Evolutionary conservation across 1,284 basidiomycete genomes (phyloP).

Genomic region (Trichosporon faecale): DNA sequence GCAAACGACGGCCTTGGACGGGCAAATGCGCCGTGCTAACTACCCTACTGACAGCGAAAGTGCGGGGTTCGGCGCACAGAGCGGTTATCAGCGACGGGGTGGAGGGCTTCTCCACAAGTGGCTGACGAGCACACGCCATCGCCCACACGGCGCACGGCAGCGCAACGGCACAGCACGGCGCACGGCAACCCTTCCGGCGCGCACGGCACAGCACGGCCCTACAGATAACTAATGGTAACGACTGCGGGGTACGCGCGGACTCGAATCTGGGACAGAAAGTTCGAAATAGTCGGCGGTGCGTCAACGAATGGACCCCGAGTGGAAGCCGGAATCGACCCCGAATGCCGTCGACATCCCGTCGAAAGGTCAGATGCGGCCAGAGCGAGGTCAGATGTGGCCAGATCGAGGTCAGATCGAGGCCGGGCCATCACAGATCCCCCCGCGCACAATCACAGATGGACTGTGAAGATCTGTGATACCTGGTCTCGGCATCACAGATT

Average conservation of each 20-base stretch:
- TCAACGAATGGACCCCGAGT: neutral
- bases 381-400: too few relatives aligned
- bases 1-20: neutral
- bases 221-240: neutral
- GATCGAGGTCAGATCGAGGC: too few relatives aligned
- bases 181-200: too few relatives aligned
- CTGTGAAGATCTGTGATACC: neutral
- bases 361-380: too few relatives aligned
- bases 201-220: neutral
- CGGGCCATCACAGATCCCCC: neutral
- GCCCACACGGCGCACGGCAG: too few relatives aligned
- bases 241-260: neutral
- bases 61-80: neutral
- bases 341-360: neutral
- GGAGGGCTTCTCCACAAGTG: neutral
- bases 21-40: constrained; percentile 5
- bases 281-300: neutral
- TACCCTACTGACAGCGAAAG: neutral
- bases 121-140: neutral
- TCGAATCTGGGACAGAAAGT: neutral
- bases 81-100: neutral
- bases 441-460: neutral
- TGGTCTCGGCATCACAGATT: neutral
- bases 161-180: neutral
- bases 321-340: neutral